Evolutionary conservation across 441 rosid genomes (phyloP).

Genomic region (Erysimum cheiri): DNA sequence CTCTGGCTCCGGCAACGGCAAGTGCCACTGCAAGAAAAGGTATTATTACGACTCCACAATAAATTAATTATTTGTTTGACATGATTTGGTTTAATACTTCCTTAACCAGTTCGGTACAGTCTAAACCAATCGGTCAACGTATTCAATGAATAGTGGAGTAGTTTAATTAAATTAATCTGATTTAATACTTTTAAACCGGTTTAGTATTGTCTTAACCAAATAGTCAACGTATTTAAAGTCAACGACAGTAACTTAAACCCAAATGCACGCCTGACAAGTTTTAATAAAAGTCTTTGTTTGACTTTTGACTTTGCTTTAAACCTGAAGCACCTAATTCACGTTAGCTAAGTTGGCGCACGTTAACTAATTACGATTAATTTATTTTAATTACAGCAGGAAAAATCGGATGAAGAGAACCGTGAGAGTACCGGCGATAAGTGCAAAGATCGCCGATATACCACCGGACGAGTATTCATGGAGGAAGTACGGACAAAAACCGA

Average conservation of each 20-base stretch:
- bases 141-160: too few relatives aligned
- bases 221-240: conserved; percentile 2
- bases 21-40: conserved; percentile 94
- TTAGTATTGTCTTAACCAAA: neutral
- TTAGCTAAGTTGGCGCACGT: neutral
- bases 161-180: too few relatives aligned
- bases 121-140: neutral
- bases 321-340: neutral
- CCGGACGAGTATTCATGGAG: conserved; percentile 91
- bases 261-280: conserved; percentile 46
- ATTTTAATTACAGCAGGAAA: conserved; percentile 48
- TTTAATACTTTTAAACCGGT: conserved; percentile 10
- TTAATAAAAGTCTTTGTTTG: conserved; percentile 2
- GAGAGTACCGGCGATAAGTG: conserved; percentile 82
- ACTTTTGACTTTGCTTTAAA: conserved; percentile 3
- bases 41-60: conserved; percentile 30
- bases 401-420: conserved; percentile 72
- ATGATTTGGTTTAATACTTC: neutral
- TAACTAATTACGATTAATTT: neutral
- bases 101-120: neutral
- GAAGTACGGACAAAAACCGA: conserved; percentile 94
- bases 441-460: conserved; percentile 86
- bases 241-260: conserved; percentile 24
- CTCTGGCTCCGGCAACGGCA: conserved; percentile 61
- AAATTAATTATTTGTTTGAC: neutral